Evolutionary conservation across 1,284 basidiomycete species (phyloP).

Genomic region (Fomitopsis betulina): DNA sequence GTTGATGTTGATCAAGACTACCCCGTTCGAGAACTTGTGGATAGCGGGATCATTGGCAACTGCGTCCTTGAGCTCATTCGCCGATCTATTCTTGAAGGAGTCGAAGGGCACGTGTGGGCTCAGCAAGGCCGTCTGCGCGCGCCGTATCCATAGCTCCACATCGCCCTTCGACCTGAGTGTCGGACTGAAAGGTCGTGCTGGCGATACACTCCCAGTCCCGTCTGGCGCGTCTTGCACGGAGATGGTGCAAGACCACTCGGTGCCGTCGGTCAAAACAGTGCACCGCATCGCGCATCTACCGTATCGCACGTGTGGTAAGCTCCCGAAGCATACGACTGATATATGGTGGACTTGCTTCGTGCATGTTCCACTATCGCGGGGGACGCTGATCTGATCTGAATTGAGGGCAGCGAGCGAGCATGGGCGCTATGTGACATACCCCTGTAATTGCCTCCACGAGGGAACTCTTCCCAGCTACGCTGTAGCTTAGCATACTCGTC

Average conservation of each 20-base stretch:
- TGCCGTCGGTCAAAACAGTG: slow-evolving; percentile 11
- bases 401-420: neutral
- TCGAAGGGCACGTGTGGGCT: slow-evolving; percentile 13
- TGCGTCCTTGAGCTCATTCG: slow-evolving; percentile 14
- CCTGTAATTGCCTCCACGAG: slow-evolving; percentile 51
- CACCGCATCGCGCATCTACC: slow-evolving; percentile 24
- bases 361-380: slow-evolving; percentile 55
- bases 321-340: neutral
- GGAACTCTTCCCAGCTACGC: slow-evolving; percentile 37
- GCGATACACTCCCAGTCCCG: slow-evolving; percentile 3
- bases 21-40: slow-evolving; percentile 21
- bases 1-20: slow-evolving; percentile 25
- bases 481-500: neutral
- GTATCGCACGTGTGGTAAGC: neutral
- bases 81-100: slow-evolving; percentile 13
- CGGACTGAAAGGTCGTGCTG: slow-evolving; percentile 17
- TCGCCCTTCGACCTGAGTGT: slow-evolving; percentile 14
- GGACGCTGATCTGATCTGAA: slow-evolving; percentile 46
- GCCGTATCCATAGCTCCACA: slow-evolving; percentile 26
- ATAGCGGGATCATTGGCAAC: slow-evolving; percentile 10
- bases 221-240: slow-evolving; percentile 20
- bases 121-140: slow-evolving; percentile 28
- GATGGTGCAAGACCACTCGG: slow-evolving; percentile 28
- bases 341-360: slow-evolving; percentile 37
- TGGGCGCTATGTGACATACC: slow-evolving; percentile 29